Percentiles rank a stretch among this genome's conserved stretches.
These are phyloP conservation scores for Mycena galopus DNA, from an alignment of 768 basidiomycete species.

Conservation along the genomic window DNA sequence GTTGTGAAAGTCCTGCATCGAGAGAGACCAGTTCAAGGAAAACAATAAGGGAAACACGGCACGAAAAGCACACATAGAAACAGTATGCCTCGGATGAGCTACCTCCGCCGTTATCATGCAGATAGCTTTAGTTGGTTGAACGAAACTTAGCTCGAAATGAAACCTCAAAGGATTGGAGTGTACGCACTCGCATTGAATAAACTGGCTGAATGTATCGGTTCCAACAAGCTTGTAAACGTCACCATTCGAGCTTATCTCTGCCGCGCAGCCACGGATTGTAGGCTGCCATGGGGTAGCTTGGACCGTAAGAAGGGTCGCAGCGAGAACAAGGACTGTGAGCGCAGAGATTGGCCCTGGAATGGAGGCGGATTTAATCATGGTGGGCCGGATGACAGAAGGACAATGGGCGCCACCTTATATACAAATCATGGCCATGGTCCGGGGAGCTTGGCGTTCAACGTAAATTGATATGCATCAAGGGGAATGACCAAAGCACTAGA, in stretches of 20 bases:
- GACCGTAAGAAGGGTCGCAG: not conserved
- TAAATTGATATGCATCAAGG: not conserved
- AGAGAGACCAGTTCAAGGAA: not conserved
- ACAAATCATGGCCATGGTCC: not conserved
- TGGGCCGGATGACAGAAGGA: not conserved
- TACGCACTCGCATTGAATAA: conserved; percentile 1
- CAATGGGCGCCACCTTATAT: not conserved
- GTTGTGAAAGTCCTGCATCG: conserved; percentile 3
- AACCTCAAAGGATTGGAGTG: not conserved
- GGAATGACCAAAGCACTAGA: not conserved
- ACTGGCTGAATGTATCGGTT: conserved; percentile 2
- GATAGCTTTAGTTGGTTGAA: conserved; percentile 2
- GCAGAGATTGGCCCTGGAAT: not conserved
- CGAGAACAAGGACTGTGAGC: not conserved
- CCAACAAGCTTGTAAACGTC: not conserved
- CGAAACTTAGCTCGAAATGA: not conserved
- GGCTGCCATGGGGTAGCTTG: not conserved
- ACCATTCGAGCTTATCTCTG: not conserved
- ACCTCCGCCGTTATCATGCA: conserved; percentile 2
- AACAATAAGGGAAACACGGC: not conserved
- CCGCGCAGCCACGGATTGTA: conserved; percentile 2
- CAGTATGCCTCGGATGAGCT: not conserved
- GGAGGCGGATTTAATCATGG: not conserved
- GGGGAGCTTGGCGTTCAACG: not conserved
- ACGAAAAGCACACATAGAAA: not conserved